A percentile compares a stretch with the other conserved stretches of the same genome.
These are phyloP conservation scores for Sisymbrium irio DNA, from an alignment of 345 rosid species.

Conservation along the genomic window DNA sequence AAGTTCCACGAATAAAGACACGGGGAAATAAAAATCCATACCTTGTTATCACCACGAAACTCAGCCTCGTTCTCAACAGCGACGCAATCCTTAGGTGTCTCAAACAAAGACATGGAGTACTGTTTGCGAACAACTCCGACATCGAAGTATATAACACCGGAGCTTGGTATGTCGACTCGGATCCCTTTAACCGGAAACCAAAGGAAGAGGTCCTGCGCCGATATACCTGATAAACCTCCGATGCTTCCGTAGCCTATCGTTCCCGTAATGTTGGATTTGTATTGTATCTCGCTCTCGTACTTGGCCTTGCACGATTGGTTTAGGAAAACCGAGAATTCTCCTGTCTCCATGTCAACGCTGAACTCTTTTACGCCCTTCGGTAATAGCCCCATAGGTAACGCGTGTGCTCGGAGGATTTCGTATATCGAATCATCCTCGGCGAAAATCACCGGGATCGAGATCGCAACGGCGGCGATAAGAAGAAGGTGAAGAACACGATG, in stretches of 20 bases:
- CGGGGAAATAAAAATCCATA: background rate
- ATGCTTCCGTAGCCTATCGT: slow-evolving; percentile 66
- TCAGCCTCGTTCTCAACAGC: slow-evolving; percentile 5
- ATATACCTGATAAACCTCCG: slow-evolving; percentile 59
- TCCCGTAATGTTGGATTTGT: slow-evolving; percentile 70
- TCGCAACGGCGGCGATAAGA: slow-evolving; percentile 3
- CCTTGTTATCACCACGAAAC: background rate
- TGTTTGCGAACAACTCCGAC: slow-evolving; percentile 79
- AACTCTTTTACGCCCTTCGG: slow-evolving; percentile 67
- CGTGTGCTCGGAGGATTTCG: slow-evolving; percentile 53
- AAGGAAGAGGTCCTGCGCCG: slow-evolving; percentile 78
- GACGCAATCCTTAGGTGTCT: slow-evolving; percentile 69
- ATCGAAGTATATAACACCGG: slow-evolving; percentile 80
- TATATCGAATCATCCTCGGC: slow-evolving; percentile 45
- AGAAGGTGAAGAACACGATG: slow-evolving; percentile 18
- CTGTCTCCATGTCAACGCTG: slow-evolving; percentile 39
- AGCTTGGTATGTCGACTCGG: slow-evolving; percentile 74
- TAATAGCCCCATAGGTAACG: slow-evolving; percentile 75
- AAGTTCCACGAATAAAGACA: background rate
- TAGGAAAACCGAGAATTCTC: slow-evolving; percentile 63
- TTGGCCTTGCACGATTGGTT: slow-evolving; percentile 83
- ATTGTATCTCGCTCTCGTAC: slow-evolving; percentile 80
- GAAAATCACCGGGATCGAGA: slow-evolving; percentile 7
- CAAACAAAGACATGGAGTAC: slow-evolving; percentile 74
- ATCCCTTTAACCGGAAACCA: slow-evolving; percentile 87